These are phyloP conservation scores for Sporothrix sp. DNA, from an alignment of 2,329 filamentous ascomycete genomes.

Conservation along the genomic window DNA sequence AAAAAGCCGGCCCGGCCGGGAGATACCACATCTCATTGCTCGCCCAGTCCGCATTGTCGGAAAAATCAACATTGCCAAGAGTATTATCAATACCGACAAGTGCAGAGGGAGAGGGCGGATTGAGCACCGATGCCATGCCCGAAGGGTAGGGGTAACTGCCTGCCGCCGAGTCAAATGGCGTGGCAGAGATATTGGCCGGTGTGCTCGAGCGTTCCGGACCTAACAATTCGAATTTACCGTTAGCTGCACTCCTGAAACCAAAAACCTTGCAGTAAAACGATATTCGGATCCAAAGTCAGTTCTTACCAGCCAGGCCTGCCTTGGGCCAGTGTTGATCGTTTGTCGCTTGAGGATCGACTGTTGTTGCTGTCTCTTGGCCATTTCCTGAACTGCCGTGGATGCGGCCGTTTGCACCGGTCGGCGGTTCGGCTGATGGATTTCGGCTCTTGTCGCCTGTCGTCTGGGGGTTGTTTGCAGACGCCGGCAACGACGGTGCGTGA, in stretches of 20 bases:
- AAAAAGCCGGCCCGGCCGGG: conserved; percentile 52
- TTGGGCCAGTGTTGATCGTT: not conserved
- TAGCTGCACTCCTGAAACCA: too few relatives aligned
- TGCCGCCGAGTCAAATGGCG: conserved; percentile 48
- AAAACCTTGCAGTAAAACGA: too few relatives aligned
- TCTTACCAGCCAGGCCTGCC: not conserved
- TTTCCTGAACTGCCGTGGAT: not conserved
- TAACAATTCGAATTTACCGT: not conserved
- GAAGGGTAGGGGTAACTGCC: conserved; percentile 45
- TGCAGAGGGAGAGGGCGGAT: conserved; percentile 38
- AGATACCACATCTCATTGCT: conserved; percentile 59
- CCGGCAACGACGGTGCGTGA: conserved; percentile 44
- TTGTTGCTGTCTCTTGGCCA: not conserved
- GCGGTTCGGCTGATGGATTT: not conserved
- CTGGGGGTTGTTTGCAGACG: conserved; percentile 8
- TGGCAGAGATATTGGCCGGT: conserved; percentile 50
- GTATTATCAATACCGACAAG: conserved; percentile 22
- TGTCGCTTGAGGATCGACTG: not conserved
- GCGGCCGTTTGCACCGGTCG: not conserved
- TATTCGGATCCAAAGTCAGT: too few relatives aligned
- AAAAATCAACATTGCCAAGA: conserved; percentile 32
- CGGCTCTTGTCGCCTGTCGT: conserved; percentile 1
- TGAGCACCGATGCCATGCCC: conserved; percentile 38
- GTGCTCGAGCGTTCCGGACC: conserved; percentile 31
- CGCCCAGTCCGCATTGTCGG: conserved; percentile 41